phyloP scores from a whole-genome alignment of 1,284 basidiomycete genomes.

The Sporisorium sorghi region DNA sequence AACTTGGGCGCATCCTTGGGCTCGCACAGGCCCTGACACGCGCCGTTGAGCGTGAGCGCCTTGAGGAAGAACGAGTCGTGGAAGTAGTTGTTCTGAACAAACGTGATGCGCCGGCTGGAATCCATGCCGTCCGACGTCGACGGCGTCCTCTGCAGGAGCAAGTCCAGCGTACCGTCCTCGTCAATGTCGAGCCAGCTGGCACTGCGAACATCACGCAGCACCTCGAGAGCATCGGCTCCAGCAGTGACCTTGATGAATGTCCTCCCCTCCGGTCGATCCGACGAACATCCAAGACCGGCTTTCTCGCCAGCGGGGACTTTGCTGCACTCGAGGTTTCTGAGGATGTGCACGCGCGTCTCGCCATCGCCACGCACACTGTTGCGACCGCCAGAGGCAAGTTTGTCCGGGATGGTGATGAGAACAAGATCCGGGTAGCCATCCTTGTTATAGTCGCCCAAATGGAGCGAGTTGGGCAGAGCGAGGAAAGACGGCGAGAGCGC shows the following conservation, averaged over 20 bases:
- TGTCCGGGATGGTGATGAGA: conserved; percentile 75
- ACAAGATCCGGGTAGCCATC: conserved; percentile 93
- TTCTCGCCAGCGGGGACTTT: conserved; percentile 66
- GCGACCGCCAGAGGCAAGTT: conserved; percentile 53
- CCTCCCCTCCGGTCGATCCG: conserved; percentile 37
- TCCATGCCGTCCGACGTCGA: conserved; percentile 29
- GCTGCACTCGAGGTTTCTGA: conserved; percentile 80
- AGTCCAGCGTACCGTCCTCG: conserved; percentile 94
- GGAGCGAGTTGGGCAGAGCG: conserved; percentile 80
- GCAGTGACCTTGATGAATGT: conserved; percentile 71
- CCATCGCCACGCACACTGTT: conserved; percentile 39
- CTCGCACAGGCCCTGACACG: conserved; percentile 83
- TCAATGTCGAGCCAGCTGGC: conserved; percentile 91
- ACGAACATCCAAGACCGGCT: conserved; percentile 31
- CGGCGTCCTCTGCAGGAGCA: conserved; percentile 80
- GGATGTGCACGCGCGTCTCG: conserved; percentile 76
- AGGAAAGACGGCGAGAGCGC: conserved; percentile 69
- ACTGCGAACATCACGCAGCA: conserved; percentile 81
- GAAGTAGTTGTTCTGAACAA: conserved; percentile 97
- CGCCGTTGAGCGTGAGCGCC: conserved; percentile 89
- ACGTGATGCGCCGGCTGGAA: conserved; percentile 73
- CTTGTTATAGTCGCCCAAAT: conserved; percentile 88
- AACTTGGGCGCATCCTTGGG: conserved; percentile 31
- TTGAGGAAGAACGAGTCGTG: conserved; percentile 99
- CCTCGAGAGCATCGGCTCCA: conserved; percentile 76